Conservation (phyloP, 257 asterid species). For the Ballota nigra region DNA sequence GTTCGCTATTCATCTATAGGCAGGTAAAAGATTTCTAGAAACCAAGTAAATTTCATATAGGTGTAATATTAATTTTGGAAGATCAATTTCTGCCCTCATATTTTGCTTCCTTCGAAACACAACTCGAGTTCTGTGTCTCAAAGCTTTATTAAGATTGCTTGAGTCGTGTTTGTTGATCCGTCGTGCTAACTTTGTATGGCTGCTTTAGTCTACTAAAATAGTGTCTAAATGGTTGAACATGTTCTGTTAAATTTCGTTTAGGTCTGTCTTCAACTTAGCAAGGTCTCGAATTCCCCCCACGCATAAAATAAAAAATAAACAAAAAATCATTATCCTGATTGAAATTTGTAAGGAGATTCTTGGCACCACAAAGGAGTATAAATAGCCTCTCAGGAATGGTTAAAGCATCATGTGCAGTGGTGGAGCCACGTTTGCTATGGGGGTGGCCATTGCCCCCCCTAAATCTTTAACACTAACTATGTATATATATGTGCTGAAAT, state of each 20-base stretch:
- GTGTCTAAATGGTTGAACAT: too few relatives aligned
- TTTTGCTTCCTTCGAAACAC: background rate
- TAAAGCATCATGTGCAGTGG: background rate
- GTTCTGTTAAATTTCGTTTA: background rate
- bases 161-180: background rate
- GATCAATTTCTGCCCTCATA: background rate
- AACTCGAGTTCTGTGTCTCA: background rate
- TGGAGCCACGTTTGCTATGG: too few relatives aligned
- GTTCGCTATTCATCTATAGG: slow-evolving; percentile 10
- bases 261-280: background rate
- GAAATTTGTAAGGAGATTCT: background rate
- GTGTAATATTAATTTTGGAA: slow-evolving; percentile 2
- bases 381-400: background rate
- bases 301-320: too few relatives aligned
- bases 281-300: background rate
- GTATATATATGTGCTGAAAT: too few relatives aligned
- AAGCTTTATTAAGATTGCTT: background rate
- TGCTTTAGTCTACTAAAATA: too few relatives aligned
- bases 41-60: slow-evolving; percentile 14
- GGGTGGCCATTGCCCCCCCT: too few relatives aligned
- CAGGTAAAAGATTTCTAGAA: slow-evolving; percentile 15
- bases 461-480: too few relatives aligned
- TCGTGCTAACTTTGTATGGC: background rate
- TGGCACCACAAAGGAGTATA: background rate
- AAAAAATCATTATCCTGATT: too few relatives aligned